phyloP scores from a whole-genome alignment of 2,329 filamentous ascomycete genomes.

The Lachnellula arida region DNA sequence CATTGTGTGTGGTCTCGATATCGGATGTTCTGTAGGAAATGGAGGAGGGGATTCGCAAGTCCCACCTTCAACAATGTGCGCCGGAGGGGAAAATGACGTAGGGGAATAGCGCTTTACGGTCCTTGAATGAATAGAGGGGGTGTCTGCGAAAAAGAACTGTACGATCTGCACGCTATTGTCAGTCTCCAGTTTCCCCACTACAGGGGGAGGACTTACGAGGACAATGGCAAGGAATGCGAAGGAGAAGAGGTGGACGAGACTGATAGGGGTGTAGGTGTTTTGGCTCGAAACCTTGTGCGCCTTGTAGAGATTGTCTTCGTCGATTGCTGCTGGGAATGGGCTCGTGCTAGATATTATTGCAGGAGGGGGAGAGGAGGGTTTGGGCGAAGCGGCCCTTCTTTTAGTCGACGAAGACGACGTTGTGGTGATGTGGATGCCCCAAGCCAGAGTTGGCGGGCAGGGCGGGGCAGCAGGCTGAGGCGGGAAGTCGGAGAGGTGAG shows the following conservation, averaged over 20 bases:
- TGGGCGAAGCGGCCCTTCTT: constrained; percentile 26
- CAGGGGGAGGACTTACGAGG: constrained; percentile 24
- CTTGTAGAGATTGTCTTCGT: constrained; percentile 16
- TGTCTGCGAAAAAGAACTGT: constrained; percentile 44
- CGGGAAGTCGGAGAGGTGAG: constrained; percentile 10
- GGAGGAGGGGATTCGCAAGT: constrained; percentile 52
- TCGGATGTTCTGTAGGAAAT: constrained; percentile 50
- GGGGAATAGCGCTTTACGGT: constrained; percentile 28
- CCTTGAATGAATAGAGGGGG: constrained; percentile 33
- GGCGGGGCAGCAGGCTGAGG: constrained; percentile 5
- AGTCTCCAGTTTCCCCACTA: not conserved
- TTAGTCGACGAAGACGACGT: constrained; percentile 23
- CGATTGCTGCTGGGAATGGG: constrained; percentile 11
- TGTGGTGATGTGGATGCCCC: constrained; percentile 19
- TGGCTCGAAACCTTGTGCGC: constrained; percentile 22
- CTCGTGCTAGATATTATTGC: not conserved
- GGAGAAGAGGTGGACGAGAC: constrained; percentile 31
- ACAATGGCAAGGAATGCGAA: constrained; percentile 29
- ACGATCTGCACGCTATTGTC: constrained; percentile 37
- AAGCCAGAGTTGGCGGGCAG: constrained; percentile 28
- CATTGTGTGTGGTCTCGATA: constrained; percentile 56
- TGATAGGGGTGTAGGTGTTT: constrained; percentile 16
- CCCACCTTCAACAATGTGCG: constrained; percentile 39
- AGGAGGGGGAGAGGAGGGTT: constrained; percentile 7
- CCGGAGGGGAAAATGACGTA: constrained; percentile 39